phyloP scores from a whole-genome alignment of 208 protist species.

The Leishmania mexicana region DNA sequence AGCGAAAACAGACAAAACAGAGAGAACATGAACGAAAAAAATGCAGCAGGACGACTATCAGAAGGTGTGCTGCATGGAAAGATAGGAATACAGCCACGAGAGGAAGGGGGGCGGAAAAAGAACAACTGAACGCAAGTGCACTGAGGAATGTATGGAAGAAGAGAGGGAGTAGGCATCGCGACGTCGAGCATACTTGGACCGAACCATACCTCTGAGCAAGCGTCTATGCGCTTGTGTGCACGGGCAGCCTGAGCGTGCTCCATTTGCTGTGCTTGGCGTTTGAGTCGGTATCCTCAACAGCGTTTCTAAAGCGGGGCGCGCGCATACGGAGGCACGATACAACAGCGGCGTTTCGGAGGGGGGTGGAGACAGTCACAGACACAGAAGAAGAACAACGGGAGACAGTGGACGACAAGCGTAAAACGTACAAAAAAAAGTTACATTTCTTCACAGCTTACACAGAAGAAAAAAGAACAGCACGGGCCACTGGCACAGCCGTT shows the following conservation, averaged over 20 bases:
- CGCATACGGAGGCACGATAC: background rate
- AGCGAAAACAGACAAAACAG: background rate
- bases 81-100: background rate
- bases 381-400: background rate
- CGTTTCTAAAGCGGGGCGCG: background rate
- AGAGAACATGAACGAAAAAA: background rate
- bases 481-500: background rate
- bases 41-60: background rate
- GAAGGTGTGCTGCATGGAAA: background rate
- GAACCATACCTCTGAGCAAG: background rate
- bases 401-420: background rate
- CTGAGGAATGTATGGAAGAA: background rate
- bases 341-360: background rate
- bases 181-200: background rate
- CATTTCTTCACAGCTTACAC: constrained; percentile 5
- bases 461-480: background rate
- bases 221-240: background rate
- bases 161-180: background rate
- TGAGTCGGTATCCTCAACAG: too few relatives aligned
- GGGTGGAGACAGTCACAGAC: background rate
- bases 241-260: background rate
- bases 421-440: background rate
- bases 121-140: background rate
- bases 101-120: background rate
- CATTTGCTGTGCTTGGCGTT: background rate